Evolutionary conservation across 805 yeast genomes (phyloP).

Genomic region (Saturnispora besseyi): DNA sequence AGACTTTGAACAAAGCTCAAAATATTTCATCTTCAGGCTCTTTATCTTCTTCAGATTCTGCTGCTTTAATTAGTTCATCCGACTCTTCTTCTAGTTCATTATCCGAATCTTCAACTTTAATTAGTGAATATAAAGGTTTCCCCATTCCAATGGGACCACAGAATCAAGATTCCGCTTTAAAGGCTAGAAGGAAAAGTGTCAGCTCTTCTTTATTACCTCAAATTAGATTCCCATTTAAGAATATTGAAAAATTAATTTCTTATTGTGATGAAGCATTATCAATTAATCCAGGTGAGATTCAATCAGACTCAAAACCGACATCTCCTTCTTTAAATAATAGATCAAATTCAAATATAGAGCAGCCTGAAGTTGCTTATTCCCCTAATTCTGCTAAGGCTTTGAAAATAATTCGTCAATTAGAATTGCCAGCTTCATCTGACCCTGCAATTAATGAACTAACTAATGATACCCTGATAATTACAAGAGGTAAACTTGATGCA

Average conservation of each 20-base stretch:
- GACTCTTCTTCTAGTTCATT: conserved; percentile 11
- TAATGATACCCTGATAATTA: conserved; percentile 56
- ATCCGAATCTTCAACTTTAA: conserved; percentile 12
- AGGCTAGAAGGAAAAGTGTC: conserved; percentile 31
- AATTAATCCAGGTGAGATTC: conserved; percentile 63
- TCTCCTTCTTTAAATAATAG: conserved; percentile 1
- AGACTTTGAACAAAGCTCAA: conserved; percentile 27
- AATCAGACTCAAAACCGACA: conserved; percentile 10
- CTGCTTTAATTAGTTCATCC: conserved; percentile 15
- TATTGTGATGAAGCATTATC: conserved; percentile 67
- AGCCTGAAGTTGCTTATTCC: conserved; percentile 33
- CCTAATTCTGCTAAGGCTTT: conserved; percentile 56
- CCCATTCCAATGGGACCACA: conserved; percentile 31
- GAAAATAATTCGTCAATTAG: conserved; percentile 31
- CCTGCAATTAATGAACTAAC: conserved; percentile 54
- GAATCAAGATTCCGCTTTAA: conserved; percentile 6
- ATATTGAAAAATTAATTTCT: conserved; percentile 47
- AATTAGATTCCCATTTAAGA: conserved; percentile 52
- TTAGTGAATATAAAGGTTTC: conserved; percentile 49
- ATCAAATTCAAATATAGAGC: conserved; percentile 17
- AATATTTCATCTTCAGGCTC: conserved; percentile 1
- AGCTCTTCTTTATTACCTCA: conserved; percentile 32
- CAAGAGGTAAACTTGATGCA: conserved; percentile 58
- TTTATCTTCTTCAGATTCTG: conserved; percentile 20
- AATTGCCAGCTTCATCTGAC: conserved; percentile 46